These are phyloP conservation scores for Phytophthora foliorum DNA, from an alignment of 352 stramenopile genomes.

Conservation along the genomic window DNA sequence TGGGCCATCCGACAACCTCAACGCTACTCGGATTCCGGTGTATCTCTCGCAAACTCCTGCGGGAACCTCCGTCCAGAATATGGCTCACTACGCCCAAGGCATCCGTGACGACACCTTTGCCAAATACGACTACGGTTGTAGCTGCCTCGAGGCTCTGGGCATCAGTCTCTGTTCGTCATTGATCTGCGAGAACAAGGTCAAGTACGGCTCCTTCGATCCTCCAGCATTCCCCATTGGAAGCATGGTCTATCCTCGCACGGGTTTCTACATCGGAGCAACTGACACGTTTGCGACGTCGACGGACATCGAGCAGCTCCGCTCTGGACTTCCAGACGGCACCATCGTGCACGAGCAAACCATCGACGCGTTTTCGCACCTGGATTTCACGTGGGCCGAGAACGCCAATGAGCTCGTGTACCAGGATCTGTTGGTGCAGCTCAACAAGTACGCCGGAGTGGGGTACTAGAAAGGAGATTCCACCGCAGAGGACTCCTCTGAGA, in stretches of 20 bases:
- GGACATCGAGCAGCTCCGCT: slow-evolving; percentile 47
- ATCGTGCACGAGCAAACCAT: slow-evolving; percentile 48
- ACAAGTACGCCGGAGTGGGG: slow-evolving; percentile 46
- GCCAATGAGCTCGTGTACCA: slow-evolving; percentile 52
- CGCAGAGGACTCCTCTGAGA: neutral
- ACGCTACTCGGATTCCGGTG: slow-evolving; percentile 57
- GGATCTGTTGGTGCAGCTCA: slow-evolving; percentile 52
- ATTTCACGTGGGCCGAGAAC: slow-evolving; percentile 64
- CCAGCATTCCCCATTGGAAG: slow-evolving; percentile 27
- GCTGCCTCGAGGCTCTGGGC: slow-evolving; percentile 42
- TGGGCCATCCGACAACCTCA: slow-evolving; percentile 54
- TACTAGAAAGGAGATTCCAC: slow-evolving; percentile 32
- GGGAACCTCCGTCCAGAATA: slow-evolving; percentile 65
- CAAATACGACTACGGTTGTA: slow-evolving; percentile 67
- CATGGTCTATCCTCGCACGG: slow-evolving; percentile 46
- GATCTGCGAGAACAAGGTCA: slow-evolving; percentile 64
- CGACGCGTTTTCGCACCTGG: slow-evolving; percentile 54
- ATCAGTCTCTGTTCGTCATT: slow-evolving; percentile 46
- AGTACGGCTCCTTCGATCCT: slow-evolving; percentile 56
- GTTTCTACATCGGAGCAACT: slow-evolving; percentile 49
- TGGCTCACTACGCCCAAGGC: slow-evolving; percentile 61
- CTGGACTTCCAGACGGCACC: slow-evolving; percentile 41
- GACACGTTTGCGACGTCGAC: slow-evolving; percentile 50
- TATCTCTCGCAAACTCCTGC: slow-evolving; percentile 66
- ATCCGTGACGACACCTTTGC: slow-evolving; percentile 64